Evolutionary conservation across 108 stramenopile genomes (phyloP).

Genomic region (Asterionellopsis glacialis): DNA sequence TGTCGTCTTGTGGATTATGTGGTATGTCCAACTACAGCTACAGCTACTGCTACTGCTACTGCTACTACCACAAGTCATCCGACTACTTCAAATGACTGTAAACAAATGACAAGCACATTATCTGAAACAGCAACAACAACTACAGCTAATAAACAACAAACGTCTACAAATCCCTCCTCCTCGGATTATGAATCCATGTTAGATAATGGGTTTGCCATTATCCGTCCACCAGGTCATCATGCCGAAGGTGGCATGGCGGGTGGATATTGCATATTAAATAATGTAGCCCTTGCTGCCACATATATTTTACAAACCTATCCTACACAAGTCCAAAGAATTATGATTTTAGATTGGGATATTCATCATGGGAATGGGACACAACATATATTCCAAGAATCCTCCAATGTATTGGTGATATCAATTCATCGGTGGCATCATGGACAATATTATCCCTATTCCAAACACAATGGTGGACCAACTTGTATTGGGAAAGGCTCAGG

Average conservation of each 20-base stretch:
- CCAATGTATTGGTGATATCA: constrained; percentile 61
- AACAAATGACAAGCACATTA: too few species aligned
- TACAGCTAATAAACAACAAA: too few species aligned
- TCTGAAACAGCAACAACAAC: too few species aligned
- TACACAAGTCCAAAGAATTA: constrained; percentile 32
- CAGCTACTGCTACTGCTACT: too few species aligned
- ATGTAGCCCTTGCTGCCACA: constrained; percentile 74
- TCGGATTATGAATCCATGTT: too few species aligned
- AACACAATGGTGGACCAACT: constrained; percentile 30
- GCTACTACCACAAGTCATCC: too few species aligned
- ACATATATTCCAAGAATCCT: constrained; percentile 48
- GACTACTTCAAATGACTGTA: too few species aligned
- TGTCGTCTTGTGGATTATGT: constrained; percentile 37
- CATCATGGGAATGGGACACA: constrained; percentile 57
- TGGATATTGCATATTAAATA: constrained; percentile 88
- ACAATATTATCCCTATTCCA: constrained; percentile 46
- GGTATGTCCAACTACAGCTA: constrained; percentile 8
- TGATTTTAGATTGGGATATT: constrained; percentile 57
- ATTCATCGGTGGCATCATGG: constrained; percentile 69
- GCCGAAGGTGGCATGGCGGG: constrained; percentile 53
- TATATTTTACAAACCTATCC: constrained; percentile 11
- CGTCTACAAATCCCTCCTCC: too few species aligned
- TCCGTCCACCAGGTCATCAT: constrained; percentile 91
- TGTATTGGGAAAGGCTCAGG: constrained; percentile 42
- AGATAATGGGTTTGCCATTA: constrained; percentile 41